Percentiles rank a stretch among this genome's conserved stretches.
Evolutionary conservation across 148 eudicot genomes (phyloP).

Genomic region (Hydrangea macrophylla): DNA sequence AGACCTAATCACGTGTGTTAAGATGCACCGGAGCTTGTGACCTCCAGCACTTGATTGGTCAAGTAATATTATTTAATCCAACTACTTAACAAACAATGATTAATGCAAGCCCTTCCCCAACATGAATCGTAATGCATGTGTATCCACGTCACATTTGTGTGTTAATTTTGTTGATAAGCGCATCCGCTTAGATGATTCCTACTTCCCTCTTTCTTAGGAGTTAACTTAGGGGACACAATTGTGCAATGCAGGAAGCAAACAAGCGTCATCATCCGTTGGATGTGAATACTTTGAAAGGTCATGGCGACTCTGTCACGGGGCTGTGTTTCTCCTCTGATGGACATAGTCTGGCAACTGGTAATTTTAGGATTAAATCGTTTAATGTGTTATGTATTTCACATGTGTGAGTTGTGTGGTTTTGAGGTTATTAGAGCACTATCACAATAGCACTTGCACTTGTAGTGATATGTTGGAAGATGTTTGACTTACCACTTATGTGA

Average conservation of each 20-base stretch:
- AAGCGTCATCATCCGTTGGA: slow-evolving; percentile 94
- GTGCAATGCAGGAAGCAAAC: slow-evolving; percentile 60
- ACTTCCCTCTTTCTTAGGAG: not conserved
- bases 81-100: no score
- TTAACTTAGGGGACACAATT: not conserved
- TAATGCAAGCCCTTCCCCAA: no score
- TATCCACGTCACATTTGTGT: no score
- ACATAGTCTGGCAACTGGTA: slow-evolving; percentile 85
- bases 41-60: no score
- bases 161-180: no score
- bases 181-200: not conserved
- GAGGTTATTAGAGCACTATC: slow-evolving; percentile 4
- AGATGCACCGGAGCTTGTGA: no score
- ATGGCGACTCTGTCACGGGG: slow-evolving; percentile 76
- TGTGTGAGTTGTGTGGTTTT: not conserved
- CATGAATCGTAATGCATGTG: no score
- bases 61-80: no score
- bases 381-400: no score
- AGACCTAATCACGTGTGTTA: no score
- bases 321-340: slow-evolving; percentile 76
- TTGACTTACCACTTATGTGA: not conserved
- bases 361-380: slow-evolving; percentile 1
- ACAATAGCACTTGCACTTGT: not conserved
- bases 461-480: not conserved
- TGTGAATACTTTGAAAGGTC: slow-evolving; percentile 95